phyloP scores from a whole-genome alignment of 768 basidiomycete species.

The Tephrocybe sp. region DNA sequence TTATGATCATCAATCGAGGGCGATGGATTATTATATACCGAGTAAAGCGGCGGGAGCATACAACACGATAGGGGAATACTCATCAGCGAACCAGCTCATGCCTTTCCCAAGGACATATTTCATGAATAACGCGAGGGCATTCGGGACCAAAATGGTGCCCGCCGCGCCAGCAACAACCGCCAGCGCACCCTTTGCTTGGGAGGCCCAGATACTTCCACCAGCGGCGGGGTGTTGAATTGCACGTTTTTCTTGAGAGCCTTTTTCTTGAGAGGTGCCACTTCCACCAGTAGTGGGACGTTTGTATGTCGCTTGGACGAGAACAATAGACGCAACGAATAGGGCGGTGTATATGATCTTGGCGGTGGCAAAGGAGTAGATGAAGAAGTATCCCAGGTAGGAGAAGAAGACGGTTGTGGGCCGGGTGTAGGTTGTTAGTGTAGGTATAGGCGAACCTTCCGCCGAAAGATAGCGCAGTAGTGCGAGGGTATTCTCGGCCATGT shows the following conservation, averaged over 20 bases:
- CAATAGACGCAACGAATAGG: constrained; percentile 45
- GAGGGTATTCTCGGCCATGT: constrained; percentile 88
- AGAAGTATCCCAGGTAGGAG: constrained; percentile 62
- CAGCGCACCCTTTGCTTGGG: constrained; percentile 40
- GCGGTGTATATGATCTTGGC: constrained; percentile 63
- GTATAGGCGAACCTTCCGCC: constrained; percentile 65
- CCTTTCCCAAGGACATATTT: constrained; percentile 54
- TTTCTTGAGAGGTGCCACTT: constrained; percentile 34
- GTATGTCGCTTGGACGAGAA: constrained; percentile 37
- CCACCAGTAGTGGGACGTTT: constrained; percentile 31
- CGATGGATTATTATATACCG: constrained; percentile 48
- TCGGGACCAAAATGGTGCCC: constrained; percentile 62
- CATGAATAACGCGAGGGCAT: constrained; percentile 73
- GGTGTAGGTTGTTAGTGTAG: constrained; percentile 51
- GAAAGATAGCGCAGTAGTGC: constrained; percentile 77
- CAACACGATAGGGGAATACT: constrained; percentile 59
- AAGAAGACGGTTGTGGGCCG: constrained; percentile 76
- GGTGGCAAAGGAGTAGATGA: constrained; percentile 71
- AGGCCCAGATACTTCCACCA: constrained; percentile 33
- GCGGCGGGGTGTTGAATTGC: too few species aligned
- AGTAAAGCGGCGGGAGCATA: constrained; percentile 75
- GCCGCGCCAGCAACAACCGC: constrained; percentile 51
- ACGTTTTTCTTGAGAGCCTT: too few species aligned
- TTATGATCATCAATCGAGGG: too few species aligned
- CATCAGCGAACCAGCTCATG: constrained; percentile 85